phyloP scores from a whole-genome alignment of 345 rosid species.

The Erucastrum elatum region DNA sequence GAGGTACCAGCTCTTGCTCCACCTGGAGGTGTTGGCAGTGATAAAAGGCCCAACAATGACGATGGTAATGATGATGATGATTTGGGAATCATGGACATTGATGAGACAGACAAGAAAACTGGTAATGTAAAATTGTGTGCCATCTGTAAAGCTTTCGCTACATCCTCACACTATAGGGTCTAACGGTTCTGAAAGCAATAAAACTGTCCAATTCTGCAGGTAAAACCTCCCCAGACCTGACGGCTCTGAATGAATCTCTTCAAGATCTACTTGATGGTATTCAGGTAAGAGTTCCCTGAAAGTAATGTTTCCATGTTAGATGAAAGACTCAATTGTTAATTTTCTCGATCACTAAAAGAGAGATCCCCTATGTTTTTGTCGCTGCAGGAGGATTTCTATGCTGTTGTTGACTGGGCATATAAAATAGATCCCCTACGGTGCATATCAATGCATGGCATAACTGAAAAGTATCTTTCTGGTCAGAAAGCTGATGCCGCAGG shows the following conservation, averaged over 20 bases:
- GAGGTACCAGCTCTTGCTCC: slow-evolving; percentile 97
- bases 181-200: slow-evolving; percentile 21
- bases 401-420: slow-evolving; percentile 99
- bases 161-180: slow-evolving; percentile 14
- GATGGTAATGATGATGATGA: slow-evolving; percentile 74
- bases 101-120: slow-evolving; percentile 71
- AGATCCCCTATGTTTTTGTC: slow-evolving; percentile 21
- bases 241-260: slow-evolving; percentile 83
- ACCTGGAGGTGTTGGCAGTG: slow-evolving; percentile 70
- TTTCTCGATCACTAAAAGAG: neutral
- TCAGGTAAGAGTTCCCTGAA: slow-evolving; percentile 53
- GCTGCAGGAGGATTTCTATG: slow-evolving; percentile 91
- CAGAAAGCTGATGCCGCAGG: slow-evolving; percentile 99
- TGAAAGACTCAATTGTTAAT: slow-evolving; percentile 9
- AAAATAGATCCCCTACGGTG: slow-evolving; percentile 95
- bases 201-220: slow-evolving; percentile 48
- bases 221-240: slow-evolving; percentile 73
- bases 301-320: slow-evolving; percentile 46
- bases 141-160: slow-evolving; percentile 15
- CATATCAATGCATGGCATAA: slow-evolving; percentile 99
- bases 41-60: slow-evolving; percentile 54
- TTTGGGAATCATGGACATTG: slow-evolving; percentile 95
- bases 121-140: slow-evolving; percentile 47
- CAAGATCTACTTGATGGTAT: slow-evolving; percentile 98
- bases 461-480: slow-evolving; percentile 94